These are phyloP conservation scores for Solanum tarijense DNA, from an alignment of 257 asterid genomes.

Conservation along the genomic window DNA sequence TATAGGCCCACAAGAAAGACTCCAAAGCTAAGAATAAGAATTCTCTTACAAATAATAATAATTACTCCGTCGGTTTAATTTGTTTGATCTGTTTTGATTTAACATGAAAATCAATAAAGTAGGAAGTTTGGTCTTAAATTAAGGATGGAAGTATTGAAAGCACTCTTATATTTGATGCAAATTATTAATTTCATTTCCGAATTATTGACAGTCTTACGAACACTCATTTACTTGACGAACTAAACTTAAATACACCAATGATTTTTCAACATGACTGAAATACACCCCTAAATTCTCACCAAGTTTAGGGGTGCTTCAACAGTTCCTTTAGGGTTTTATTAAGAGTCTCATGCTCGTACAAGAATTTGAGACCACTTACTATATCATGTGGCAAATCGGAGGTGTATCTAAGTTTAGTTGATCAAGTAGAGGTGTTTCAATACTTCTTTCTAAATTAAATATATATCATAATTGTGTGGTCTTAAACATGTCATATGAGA, in stretches of 20 bases:
- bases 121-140: background rate
- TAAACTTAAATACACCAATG: no score
- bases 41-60: background rate
- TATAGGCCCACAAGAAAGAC: background rate
- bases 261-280: no score
- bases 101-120: background rate
- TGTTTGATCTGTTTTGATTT: background rate
- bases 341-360: background rate
- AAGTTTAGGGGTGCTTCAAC: background rate
- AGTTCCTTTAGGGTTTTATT: no score
- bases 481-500: background rate
- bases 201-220: no score
- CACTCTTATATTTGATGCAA: no score
- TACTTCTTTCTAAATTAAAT: no score
- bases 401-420: background rate
- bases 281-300: background rate
- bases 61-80: no score
- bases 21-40: background rate
- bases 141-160: background rate
- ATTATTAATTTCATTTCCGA: no score
- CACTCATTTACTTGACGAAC: no score
- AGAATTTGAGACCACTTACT: background rate
- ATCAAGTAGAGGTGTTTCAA: background rate
- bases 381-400: background rate
- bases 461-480: no score